Evolutionary conservation across 2,329 filamentous ascomycete genomes (phyloP).

Genomic region (Botrytis tulipae): DNA sequence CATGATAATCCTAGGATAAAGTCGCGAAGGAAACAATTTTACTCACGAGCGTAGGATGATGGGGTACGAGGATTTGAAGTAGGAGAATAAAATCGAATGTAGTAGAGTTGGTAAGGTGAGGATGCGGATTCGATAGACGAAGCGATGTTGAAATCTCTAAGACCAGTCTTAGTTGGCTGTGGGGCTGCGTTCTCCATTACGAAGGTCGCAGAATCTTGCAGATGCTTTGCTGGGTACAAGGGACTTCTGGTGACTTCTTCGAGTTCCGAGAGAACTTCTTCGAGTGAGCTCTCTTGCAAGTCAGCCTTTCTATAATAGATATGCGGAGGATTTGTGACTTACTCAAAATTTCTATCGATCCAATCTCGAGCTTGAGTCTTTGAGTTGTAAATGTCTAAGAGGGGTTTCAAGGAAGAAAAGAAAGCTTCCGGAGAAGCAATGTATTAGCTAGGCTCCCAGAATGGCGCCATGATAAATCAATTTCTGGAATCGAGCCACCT

Average conservation of each 20-base stretch:
- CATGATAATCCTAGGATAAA: too few species aligned
- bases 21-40: neutral
- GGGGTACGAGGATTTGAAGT: neutral
- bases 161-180: neutral
- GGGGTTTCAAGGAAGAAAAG: neutral
- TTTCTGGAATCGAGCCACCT: neutral
- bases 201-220: neutral
- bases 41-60: neutral
- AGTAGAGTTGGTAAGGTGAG: neutral
- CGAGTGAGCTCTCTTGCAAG: neutral
- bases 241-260: neutral
- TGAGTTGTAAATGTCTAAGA: neutral
- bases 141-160: neutral
- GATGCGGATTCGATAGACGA: neutral
- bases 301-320: neutral
- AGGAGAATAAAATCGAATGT: neutral
- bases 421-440: neutral
- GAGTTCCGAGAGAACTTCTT: neutral
- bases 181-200: neutral
- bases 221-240: neutral
- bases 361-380: neutral
- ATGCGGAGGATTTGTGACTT: too few species aligned
- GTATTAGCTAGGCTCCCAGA: neutral
- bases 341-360: neutral
- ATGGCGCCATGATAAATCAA: neutral